Evolutionary conservation across 164 flowering plant genomes (phyloP), one percentile per base, ranked within the genome.

Genomic region (Akebia trifoliata): DNA sequence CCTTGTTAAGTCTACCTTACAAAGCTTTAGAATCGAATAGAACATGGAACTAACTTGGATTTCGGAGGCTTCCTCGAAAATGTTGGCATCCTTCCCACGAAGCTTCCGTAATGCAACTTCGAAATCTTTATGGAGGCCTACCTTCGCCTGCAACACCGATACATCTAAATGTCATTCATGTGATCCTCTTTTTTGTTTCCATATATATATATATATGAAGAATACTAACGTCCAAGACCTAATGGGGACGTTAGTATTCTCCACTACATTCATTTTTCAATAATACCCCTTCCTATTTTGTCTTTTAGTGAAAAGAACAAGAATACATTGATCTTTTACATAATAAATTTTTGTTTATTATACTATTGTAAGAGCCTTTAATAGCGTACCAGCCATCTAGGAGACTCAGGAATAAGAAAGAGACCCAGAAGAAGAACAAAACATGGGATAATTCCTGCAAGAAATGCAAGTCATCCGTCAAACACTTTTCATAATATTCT

Each of bases 341-440:
- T n/a, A n/a, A n/a, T n/a, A n/a, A n/a, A n/a, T n/a, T n/a, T n/a
- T n/a, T n/a, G n/a, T n/a, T n/a, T n/a, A n/a, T n/a, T n/a, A n/a
- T n/a, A n/a, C n/a, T n/a, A n/a, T n/a, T n/a, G n/a, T n/a, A 40
- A 22, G 25, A 37, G 7, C 4, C n/a, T 48, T 40, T 11, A 9
- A n/a, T n/a, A 39, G n/a, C 76, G 68, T 81, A 91, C 98, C 81
- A 90, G 81, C 97, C 97, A 93, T 78, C 97, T 84, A 0, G 98
- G 98, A 46, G 97, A 93, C 66, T 90, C 98, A 18, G 98, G 98
- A 57, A 90, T 79, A 72, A 87, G 39, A 48, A 74, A 69, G 25
- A 87, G 83, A 22, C 96, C 91, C 0, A 84, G 18, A 49, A 87
- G 56, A 31, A 81, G 71, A 47, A 87, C 46, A 18, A 73, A 52